Conservation (phyloP, 805 yeast species). For the Candida piceae region DNA sequence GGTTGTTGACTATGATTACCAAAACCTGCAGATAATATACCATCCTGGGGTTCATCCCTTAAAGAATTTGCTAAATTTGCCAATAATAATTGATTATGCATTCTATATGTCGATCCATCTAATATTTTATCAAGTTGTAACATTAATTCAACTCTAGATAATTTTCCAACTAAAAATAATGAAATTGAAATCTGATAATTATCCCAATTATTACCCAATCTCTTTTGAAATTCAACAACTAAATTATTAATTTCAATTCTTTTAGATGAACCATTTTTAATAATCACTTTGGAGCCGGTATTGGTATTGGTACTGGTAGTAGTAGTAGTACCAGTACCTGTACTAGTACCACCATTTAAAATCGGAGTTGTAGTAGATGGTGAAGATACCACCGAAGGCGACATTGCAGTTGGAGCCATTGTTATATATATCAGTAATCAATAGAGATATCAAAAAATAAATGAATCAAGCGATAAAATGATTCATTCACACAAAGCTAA, state of each 20-base stretch:
- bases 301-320: too few relatives aligned
- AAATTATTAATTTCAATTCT: conserved; percentile 59
- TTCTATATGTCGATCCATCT: conserved; percentile 41
- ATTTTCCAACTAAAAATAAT: conserved; percentile 69
- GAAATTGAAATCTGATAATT: conserved; percentile 76
- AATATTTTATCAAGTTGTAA: conserved; percentile 54
- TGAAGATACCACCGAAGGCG: conserved; percentile 1
- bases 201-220: conserved; percentile 80
- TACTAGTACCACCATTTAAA: background rate
- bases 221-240: conserved; percentile 67
- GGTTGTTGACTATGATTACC: conserved; percentile 30
- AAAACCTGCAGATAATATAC: conserved; percentile 42
- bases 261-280: conserved; percentile 20
- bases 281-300: conserved; percentile 7
- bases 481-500: too few relatives aligned
- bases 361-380: too few relatives aligned
- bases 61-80: conserved; percentile 82
- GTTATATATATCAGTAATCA: background rate
- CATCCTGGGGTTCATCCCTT: conserved; percentile 66
- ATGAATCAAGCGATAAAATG: too few relatives aligned
- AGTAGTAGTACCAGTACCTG: too few relatives aligned
- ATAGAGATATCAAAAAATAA: too few relatives aligned
- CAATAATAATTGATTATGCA: conserved; percentile 80
- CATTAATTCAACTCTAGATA: conserved; percentile 71
- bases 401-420: conserved; percentile 2